Percentiles rank a stretch among this genome's conserved stretches.
Evolutionary conservation across 2,329 filamentous ascomycete genomes (phyloP).

Genomic region (Fusarium duplospermum): DNA sequence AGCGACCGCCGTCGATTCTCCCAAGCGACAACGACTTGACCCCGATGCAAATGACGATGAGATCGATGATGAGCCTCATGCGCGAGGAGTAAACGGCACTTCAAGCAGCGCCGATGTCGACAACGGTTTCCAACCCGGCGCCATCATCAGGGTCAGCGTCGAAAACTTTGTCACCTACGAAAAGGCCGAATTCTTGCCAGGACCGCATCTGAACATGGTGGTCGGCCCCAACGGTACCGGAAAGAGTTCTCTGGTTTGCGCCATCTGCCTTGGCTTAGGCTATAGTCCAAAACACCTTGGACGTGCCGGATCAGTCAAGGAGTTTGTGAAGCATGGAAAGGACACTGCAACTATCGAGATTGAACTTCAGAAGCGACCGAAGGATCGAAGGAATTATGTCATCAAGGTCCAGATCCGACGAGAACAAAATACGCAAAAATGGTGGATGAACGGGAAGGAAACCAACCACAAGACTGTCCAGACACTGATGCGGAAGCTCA

Average conservation of each 20-base stretch:
- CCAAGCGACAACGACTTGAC: slow-evolving; percentile 53
- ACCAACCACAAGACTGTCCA: slow-evolving; percentile 73
- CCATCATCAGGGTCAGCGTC: slow-evolving; percentile 88
- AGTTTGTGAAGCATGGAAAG: slow-evolving; percentile 93
- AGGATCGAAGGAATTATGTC: slow-evolving; percentile 74
- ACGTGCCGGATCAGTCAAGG: slow-evolving; percentile 83
- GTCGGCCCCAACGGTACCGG: slow-evolving; percentile 99
- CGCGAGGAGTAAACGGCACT: slow-evolving; percentile 23
- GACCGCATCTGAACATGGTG: slow-evolving; percentile 96
- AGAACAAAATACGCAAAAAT: slow-evolving; percentile 85
- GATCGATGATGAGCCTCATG: slow-evolving; percentile 14
- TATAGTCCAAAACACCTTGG: slow-evolving; percentile 86
- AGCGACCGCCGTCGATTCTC: slow-evolving; percentile 39
- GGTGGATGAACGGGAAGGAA: slow-evolving; percentile 77
- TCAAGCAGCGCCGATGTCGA: slow-evolving; percentile 38
- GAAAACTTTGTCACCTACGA: slow-evolving; percentile 96
- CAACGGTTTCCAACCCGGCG: slow-evolving; percentile 73
- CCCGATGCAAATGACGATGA: slow-evolving; percentile 35
- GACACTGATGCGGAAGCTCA: slow-evolving; percentile 74
- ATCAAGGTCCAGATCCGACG: slow-evolving; percentile 81
- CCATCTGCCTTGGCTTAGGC: slow-evolving; percentile 92
- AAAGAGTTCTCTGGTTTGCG: slow-evolving; percentile 97
- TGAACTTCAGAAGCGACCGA: slow-evolving; percentile 77
- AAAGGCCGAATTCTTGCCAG: slow-evolving; percentile 88
- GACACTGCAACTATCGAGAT: slow-evolving; percentile 87